Conservation (phyloP, 805 yeast genomes). For the Pichia nakasei region DNA sequence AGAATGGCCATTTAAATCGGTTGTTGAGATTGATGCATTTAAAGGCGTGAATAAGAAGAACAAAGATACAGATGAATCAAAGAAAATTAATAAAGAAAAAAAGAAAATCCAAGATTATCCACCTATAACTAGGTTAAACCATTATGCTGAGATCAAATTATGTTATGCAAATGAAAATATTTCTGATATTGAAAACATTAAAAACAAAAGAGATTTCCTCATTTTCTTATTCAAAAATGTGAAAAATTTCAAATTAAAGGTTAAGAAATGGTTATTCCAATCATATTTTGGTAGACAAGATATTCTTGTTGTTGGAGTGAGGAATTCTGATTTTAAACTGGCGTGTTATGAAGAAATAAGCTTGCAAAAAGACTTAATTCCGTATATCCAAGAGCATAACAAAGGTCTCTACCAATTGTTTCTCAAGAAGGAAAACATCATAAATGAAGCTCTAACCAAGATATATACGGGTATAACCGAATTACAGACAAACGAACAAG, state of each 20-base stretch:
- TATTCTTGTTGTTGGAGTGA: constrained; percentile 11
- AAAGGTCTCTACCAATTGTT: constrained; percentile 1
- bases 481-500: background rate
- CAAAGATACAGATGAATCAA: background rate
- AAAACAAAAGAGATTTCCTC: constrained; percentile 1
- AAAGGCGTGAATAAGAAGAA: background rate
- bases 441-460: background rate
- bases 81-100: constrained; percentile 3
- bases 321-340: constrained; percentile 1
- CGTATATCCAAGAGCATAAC: constrained; percentile 6
- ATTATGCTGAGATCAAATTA: constrained; percentile 9
- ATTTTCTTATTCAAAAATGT: constrained; percentile 1
- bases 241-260: background rate
- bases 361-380: constrained; percentile 6
- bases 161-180: background rate
- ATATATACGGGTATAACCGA: background rate
- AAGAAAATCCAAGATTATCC: background rate
- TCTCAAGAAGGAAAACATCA: background rate
- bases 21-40: constrained; percentile 11
- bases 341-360: constrained; percentile 2
- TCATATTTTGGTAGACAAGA: constrained; percentile 10
- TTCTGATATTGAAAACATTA: background rate
- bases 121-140: too few species aligned
- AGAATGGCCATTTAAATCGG: constrained; percentile 7
- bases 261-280: constrained; percentile 10